These are phyloP conservation scores for Globisporangium cylindrosporum DNA, from an alignment of 352 stramenopile species.

Conservation along the genomic window DNA sequence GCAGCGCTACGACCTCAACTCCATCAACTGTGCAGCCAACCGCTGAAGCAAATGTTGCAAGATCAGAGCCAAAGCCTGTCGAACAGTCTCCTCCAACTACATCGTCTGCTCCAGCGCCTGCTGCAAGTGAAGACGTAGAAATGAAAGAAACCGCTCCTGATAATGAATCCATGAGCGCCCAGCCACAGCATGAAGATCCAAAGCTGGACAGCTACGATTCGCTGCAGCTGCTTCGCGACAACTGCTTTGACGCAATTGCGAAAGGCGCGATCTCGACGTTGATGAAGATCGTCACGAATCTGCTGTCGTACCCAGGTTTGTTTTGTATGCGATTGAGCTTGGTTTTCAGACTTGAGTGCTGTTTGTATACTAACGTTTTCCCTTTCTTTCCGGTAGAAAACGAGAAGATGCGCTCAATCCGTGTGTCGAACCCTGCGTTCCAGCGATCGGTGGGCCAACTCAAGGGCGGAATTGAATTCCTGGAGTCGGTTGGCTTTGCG, in stretches of 20 bases:
- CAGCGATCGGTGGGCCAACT: slow-evolving; percentile 61
- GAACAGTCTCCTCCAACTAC: background rate
- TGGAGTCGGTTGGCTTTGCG: slow-evolving; percentile 62
- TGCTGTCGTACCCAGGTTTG: slow-evolving; percentile 78
- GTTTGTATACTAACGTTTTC: background rate
- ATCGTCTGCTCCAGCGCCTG: background rate
- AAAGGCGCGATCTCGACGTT: slow-evolving; percentile 57
- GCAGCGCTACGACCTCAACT: background rate
- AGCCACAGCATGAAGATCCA: background rate
- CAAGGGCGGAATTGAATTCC: slow-evolving; percentile 69
- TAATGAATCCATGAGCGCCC: background rate
- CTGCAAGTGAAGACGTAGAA: slow-evolving; percentile 36
- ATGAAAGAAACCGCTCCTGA: slow-evolving; percentile 35
- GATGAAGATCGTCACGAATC: slow-evolving; percentile 86
- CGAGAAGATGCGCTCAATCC: slow-evolving; percentile 79
- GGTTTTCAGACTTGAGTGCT: background rate
- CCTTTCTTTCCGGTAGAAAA: slow-evolving; percentile 43
- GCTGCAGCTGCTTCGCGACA: slow-evolving; percentile 70
- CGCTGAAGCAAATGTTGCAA: background rate
- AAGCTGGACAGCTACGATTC: slow-evolving; percentile 53
- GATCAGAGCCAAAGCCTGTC: background rate
- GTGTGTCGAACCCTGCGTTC: slow-evolving; percentile 75
- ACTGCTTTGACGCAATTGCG: slow-evolving; percentile 74
- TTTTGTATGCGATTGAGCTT: background rate
- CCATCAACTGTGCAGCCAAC: background rate